Evolutionary conservation across 106 monocot species (phyloP).

Genomic region (Hemerocallis citrina): DNA sequence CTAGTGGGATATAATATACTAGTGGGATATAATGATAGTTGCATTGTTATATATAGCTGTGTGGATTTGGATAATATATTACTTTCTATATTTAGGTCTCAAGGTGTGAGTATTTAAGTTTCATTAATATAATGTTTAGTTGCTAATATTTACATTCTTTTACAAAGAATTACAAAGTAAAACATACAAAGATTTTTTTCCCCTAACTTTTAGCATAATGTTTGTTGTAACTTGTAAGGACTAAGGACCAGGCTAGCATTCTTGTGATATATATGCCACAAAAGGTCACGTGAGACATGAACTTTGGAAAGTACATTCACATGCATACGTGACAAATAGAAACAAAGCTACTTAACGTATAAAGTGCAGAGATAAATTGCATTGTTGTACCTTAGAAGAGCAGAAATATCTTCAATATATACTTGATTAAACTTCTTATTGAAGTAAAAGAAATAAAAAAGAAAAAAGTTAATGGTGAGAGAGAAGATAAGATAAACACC

Average conservation of each 20-base stretch:
- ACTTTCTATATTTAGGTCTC: no score
- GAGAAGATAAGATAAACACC: not conserved
- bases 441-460: no score
- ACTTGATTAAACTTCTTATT: no score
- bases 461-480: not conserved
- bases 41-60: no score
- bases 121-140: no score
- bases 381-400: not conserved
- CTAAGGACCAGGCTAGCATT: slow-evolving; percentile 11
- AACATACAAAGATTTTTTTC: not conserved
- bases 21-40: no score
- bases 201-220: not conserved
- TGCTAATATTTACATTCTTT: no score
- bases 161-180: no score
- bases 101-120: no score
- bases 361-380: slow-evolving; percentile 11
- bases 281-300: slow-evolving; percentile 25
- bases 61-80: no score
- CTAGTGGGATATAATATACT: no score
- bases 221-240: not conserved
- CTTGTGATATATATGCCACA: slow-evolving; percentile 12
- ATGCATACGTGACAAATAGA: slow-evolving; percentile 18
- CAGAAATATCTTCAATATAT: not conserved
- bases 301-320: slow-evolving; percentile 28
- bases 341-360: slow-evolving; percentile 14